These are phyloP conservation scores for Meyerozyma athensensis DNA, from an alignment of 1,139 yeast species.

Conservation along the genomic window DNA sequence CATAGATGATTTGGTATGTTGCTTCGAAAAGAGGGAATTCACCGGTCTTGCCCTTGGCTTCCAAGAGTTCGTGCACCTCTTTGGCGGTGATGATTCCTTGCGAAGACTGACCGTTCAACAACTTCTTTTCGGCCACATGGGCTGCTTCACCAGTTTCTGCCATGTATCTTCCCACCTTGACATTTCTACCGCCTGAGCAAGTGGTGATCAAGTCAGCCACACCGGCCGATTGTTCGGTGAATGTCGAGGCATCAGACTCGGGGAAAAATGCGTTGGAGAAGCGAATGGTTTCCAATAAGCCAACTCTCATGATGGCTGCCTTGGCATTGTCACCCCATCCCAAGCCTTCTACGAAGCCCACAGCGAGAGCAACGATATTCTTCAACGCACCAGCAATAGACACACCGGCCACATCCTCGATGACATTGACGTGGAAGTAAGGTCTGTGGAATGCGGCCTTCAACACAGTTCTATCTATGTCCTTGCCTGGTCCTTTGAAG, in stretches of 20 bases:
- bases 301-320: conserved; percentile 47
- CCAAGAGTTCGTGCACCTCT: conserved; percentile 45
- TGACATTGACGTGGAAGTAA: conserved; percentile 45
- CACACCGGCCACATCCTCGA: conserved; percentile 45
- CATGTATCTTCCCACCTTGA: conserved; percentile 45
- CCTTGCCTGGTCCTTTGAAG: conserved; percentile 38
- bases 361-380: conserved; percentile 45
- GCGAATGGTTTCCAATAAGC: conserved; percentile 39
- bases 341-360: conserved; percentile 45
- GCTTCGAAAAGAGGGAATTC: conserved; percentile 48
- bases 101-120: conserved; percentile 47
- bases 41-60: conserved; percentile 24
- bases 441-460: conserved; percentile 44
- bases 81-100: conserved; percentile 47
- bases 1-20: conserved; percentile 43
- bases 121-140: conserved; percentile 39
- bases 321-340: conserved; percentile 53
- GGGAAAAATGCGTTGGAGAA: conserved; percentile 41
- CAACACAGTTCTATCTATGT: conserved; percentile 37
- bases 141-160: conserved; percentile 42
- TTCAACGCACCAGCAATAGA: conserved; percentile 49
- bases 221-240: conserved; percentile 47
- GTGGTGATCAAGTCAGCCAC: conserved; percentile 49
- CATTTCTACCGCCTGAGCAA: conserved; percentile 48
- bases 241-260: conserved; percentile 34